Conservation (phyloP, 2,329 filamentous ascomycete species). For the Botryotinia globosa region DNA sequence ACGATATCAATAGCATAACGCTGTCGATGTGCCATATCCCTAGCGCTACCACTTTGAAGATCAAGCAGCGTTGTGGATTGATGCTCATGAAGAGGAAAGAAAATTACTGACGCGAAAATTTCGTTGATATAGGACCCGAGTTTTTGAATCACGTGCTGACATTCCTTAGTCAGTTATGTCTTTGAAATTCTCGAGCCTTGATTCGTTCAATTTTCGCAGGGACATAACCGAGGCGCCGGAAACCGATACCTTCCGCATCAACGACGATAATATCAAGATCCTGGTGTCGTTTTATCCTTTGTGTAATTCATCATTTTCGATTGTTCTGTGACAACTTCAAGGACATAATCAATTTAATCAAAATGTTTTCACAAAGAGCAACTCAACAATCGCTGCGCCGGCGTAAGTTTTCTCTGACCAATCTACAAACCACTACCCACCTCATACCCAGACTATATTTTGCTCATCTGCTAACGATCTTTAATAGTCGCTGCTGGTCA, state of each 20-base stretch:
- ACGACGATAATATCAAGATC: constrained; percentile 31
- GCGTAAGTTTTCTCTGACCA: constrained; percentile 37
- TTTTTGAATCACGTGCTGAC: constrained; percentile 17
- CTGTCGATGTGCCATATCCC: constrained; percentile 30
- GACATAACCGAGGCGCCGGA: constrained; percentile 26
- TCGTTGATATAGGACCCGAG: constrained; percentile 16
- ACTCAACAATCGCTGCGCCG: constrained; percentile 45
- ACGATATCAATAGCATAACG: constrained; percentile 38
- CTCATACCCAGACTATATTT: constrained; percentile 20
- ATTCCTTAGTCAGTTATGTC: background rate
- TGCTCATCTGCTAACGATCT: constrained; percentile 7
- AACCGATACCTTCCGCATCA: constrained; percentile 29
- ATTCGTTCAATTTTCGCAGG: constrained; percentile 22
- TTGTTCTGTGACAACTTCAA: constrained; percentile 5
- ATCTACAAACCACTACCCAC: constrained; percentile 18
- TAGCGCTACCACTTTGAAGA: constrained; percentile 32
- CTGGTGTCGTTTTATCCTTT: constrained; percentile 6
- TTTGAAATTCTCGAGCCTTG: constrained; percentile 25
- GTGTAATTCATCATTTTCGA: constrained; percentile 14
- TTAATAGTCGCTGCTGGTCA: constrained; percentile 44
- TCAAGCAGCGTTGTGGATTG: constrained; percentile 37
- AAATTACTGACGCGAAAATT: constrained; percentile 22
- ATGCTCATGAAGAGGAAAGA: constrained; percentile 36
- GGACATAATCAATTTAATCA: constrained; percentile 29
- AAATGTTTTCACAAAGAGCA: constrained; percentile 46